Base-by-base conservation (phyloP, 2,329 filamentous ascomycete genomes). In the Monosporascus ibericus region DNA sequence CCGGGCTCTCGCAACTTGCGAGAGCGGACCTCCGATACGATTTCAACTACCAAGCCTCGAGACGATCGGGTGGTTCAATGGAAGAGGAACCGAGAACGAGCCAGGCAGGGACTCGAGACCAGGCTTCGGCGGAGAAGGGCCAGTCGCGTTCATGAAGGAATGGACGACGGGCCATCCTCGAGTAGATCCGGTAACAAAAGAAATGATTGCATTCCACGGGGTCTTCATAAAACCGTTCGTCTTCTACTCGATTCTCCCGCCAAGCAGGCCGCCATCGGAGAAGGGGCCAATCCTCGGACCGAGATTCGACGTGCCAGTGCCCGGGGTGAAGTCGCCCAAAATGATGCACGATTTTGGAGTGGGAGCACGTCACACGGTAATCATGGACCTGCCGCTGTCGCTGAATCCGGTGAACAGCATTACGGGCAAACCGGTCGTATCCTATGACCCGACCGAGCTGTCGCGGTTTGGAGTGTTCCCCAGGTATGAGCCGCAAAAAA, bases 291-390 rank as follows among this genome's bases (percentile, higher is more conserved):
- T 67, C 60, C 48, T 59, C 72, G 50, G 44, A 11, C 47, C 69
- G 3, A 50, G 53, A 14, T 69, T 86, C 52, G 81, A 82, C 56
- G 68, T 73, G 6, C 72, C 82, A 0, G 75, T 89, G 0, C 78
- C 83, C 0, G 84, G 85, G 0, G 74, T 88, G 25, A 71, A 72
- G 4, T 79, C 79, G 1, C 80, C 84, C 2, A 87, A 85, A 63
- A 85, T 89, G 78, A 89, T 89, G 84, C 86, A 89, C 62, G 86
- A 89, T 64, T 89, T 88, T 66, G 86, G 86, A 15, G 85, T 85
- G 1, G 86, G 85, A 2, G 74, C 70, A 5, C 66, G 63, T 5
- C 77, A 87, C 60, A 87, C 85, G 0, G 70, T 88, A 38, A 86
- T 89, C 51, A 77, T 89, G 68, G 86, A 90, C 60, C 72, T 88